phyloP scores from a whole-genome alignment of 2,329 filamentous ascomycete species.

The Trematosphaeria pertusa region DNA sequence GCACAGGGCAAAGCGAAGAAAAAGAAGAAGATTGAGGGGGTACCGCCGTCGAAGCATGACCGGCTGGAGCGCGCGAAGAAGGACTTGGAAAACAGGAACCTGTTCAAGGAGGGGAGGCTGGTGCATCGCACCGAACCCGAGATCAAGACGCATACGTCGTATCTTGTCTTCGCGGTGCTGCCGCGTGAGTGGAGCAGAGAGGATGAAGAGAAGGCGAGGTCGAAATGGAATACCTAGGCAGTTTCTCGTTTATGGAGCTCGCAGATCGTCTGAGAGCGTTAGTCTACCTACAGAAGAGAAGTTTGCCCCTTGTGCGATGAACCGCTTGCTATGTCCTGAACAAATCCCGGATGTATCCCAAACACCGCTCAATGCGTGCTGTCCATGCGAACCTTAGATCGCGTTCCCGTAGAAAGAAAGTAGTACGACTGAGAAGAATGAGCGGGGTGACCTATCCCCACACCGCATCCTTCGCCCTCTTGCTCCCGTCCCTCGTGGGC shows the following conservation, averaged over 20 bases:
- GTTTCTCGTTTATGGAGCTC: neutral
- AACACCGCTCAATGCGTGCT: too few species aligned
- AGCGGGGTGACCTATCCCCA: too few species aligned
- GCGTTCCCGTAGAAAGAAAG: too few species aligned
- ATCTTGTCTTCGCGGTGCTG: slow-evolving; percentile 89
- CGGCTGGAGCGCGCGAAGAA: slow-evolving; percentile 34
- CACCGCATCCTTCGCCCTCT: slow-evolving; percentile 54
- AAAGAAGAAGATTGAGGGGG: slow-evolving; percentile 27
- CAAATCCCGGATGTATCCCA: too few species aligned
- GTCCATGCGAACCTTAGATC: too few species aligned
- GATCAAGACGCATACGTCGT: slow-evolving; percentile 96
- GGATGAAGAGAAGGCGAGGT: slow-evolving; percentile 74
- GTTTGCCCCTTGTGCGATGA: too few species aligned
- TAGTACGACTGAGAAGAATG: too few species aligned
- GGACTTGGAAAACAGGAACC: slow-evolving; percentile 39
- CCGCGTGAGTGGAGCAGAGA: slow-evolving; percentile 85
- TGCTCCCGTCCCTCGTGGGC: slow-evolving; percentile 47
- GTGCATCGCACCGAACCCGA: slow-evolving; percentile 85
- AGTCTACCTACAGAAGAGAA: too few species aligned
- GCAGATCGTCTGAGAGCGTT: too few species aligned
- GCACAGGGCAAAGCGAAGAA: slow-evolving; percentile 24
- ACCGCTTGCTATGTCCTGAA: too few species aligned
- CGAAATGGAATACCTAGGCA: slow-evolving; percentile 38
- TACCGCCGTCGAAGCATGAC: slow-evolving; percentile 41
- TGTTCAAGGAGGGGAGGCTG: slow-evolving; percentile 77